phyloP scores from a whole-genome alignment of 352 stramenopile genomes.

The Globisporangium barbulae region DNA sequence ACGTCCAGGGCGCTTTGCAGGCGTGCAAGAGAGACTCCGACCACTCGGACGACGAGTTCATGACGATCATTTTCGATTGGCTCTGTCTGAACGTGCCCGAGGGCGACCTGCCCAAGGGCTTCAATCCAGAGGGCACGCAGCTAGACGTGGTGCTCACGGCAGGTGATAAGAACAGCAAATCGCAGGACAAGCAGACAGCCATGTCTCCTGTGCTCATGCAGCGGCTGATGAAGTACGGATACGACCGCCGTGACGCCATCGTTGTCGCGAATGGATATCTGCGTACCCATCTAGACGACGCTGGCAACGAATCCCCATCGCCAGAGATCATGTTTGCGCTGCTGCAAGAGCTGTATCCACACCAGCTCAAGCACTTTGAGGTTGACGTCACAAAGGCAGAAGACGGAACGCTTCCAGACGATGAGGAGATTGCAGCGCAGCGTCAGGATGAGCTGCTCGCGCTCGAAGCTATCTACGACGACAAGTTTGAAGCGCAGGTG shows the following conservation, averaged over 20 bases:
- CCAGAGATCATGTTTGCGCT: slow-evolving; percentile 36
- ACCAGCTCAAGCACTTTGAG: slow-evolving; percentile 44
- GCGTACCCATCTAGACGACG: slow-evolving; percentile 17
- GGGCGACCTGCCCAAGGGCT: slow-evolving; percentile 71
- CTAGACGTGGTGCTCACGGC: slow-evolving; percentile 72
- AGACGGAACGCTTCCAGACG: slow-evolving; percentile 12
- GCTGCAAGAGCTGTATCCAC: slow-evolving; percentile 35
- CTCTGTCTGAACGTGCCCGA: slow-evolving; percentile 79
- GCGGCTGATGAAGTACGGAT: slow-evolving; percentile 77
- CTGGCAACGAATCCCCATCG: slow-evolving; percentile 31
- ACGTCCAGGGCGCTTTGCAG: slow-evolving; percentile 50
- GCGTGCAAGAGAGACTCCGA: slow-evolving; percentile 20
- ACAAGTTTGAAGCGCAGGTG: slow-evolving; percentile 40
- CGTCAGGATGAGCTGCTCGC: slow-evolving; percentile 78
- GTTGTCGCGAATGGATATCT: slow-evolving; percentile 42
- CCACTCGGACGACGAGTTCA: slow-evolving; percentile 30
- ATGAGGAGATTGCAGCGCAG: slow-evolving; percentile 45
- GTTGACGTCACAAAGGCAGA: slow-evolving; percentile 9
- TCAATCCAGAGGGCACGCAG: slow-evolving; percentile 88
- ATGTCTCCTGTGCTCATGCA: slow-evolving; percentile 51
- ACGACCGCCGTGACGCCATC: slow-evolving; percentile 54
- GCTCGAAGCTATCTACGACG: slow-evolving; percentile 82
- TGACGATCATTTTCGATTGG: slow-evolving; percentile 67
- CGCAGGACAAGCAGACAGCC: slow-evolving; percentile 13
- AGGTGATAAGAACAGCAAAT: not conserved